These are phyloP conservation scores for Lasiosphaeriaceae sp. DNA, from an alignment of 495 filamentous ascomycete species.

Conservation along the genomic window DNA sequence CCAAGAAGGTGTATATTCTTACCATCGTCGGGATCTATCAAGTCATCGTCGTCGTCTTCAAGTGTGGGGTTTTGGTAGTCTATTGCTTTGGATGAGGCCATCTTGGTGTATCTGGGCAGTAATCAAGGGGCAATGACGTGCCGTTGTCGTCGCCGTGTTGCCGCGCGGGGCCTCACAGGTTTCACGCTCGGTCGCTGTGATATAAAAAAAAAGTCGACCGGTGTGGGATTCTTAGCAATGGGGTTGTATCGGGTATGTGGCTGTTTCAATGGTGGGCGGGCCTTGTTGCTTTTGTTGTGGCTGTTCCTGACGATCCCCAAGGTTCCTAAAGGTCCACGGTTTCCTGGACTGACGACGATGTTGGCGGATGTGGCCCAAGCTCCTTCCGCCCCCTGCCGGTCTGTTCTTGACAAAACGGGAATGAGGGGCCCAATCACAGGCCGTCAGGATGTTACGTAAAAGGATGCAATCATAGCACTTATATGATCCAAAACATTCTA, in stretches of 20 bases:
- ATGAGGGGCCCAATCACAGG: slow-evolving; percentile 3
- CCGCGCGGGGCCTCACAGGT: too few species aligned
- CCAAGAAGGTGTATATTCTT: slow-evolving; percentile 9
- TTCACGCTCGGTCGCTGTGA: too few species aligned
- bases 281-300: neutral
- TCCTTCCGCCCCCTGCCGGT: slow-evolving; percentile 1
- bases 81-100: neutral
- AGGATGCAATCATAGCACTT: too few species aligned
- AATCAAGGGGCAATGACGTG: too few species aligned
- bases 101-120: neutral
- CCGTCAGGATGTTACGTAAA: neutral
- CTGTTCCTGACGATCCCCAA: neutral
- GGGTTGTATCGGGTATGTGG: too few species aligned
- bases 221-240: neutral
- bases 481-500: too few species aligned
- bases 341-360: slow-evolving; percentile 17
- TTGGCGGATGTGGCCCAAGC: slow-evolving; percentile 25
- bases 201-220: too few species aligned
- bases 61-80: slow-evolving; percentile 60
- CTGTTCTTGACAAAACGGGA: neutral
- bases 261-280: too few species aligned
- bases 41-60: slow-evolving; percentile 75
- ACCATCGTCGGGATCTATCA: slow-evolving; percentile 98
- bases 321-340: slow-evolving; percentile 15
- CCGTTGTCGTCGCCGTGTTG: too few species aligned